Evolutionary conservation across 2,329 filamentous ascomycete species (phyloP).

Genomic region (Paraconiothyrium sp.): DNA sequence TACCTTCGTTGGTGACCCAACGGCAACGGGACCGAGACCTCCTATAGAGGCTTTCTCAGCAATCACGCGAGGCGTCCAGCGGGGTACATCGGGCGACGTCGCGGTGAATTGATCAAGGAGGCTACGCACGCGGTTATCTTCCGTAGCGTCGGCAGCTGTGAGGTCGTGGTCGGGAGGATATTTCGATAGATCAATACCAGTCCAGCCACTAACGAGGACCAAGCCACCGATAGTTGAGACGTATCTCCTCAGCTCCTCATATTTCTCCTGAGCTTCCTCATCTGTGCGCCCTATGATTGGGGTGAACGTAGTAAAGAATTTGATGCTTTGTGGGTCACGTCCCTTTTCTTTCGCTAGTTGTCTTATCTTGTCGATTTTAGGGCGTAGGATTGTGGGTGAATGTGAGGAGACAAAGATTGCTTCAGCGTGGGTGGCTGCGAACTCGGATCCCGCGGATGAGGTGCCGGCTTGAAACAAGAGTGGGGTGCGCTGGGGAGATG

Average conservation of each 20-base stretch:
- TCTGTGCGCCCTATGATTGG: slow-evolving; percentile 49
- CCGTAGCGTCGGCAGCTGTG: slow-evolving; percentile 63
- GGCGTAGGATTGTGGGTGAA: slow-evolving; percentile 58
- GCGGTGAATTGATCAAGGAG: slow-evolving; percentile 47
- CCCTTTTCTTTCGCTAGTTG: slow-evolving; percentile 61
- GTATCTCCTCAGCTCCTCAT: slow-evolving; percentile 62
- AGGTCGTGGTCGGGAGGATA: slow-evolving; percentile 68
- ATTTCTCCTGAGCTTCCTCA: slow-evolving; percentile 62
- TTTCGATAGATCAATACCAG: slow-evolving; percentile 67
- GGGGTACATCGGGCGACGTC: slow-evolving; percentile 38
- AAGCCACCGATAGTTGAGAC: slow-evolving; percentile 64
- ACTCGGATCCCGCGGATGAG: slow-evolving; percentile 65
- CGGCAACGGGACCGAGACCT: slow-evolving; percentile 58
- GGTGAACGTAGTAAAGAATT: slow-evolving; percentile 57
- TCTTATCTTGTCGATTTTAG: slow-evolving; percentile 64
- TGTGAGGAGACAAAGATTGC: slow-evolving; percentile 68
- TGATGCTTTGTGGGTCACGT: slow-evolving; percentile 65
- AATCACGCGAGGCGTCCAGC: slow-evolving; percentile 42
- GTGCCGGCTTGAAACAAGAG: slow-evolving; percentile 65
- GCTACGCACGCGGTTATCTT: slow-evolving; percentile 54
- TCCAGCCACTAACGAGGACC: slow-evolving; percentile 67
- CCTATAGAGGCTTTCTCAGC: slow-evolving; percentile 65
- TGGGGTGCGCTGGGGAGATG: slow-evolving; percentile 52
- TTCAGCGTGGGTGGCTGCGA: slow-evolving; percentile 68
- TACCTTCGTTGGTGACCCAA: slow-evolving; percentile 49